These are phyloP conservation scores for Quercus alba DNA, from an alignment of 306 rosid species.

Conservation along the genomic window DNA sequence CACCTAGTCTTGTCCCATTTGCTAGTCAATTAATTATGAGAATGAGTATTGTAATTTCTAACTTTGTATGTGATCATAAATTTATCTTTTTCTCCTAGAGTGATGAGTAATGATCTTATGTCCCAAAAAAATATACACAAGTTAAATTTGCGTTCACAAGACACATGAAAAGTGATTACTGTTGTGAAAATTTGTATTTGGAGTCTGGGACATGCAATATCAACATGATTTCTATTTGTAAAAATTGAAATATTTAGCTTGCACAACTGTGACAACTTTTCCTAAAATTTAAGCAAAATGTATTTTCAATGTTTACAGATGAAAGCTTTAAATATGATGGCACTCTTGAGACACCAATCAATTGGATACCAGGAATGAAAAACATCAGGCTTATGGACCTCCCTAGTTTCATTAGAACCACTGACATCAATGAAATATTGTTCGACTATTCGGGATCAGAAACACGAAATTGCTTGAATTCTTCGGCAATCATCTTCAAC, in stretches of 20 bases:
- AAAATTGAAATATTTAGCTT: background rate
- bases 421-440: conserved; percentile 21
- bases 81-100: no score
- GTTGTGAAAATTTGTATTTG: no score
- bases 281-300: background rate
- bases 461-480: conserved; percentile 25
- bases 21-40: no score
- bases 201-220: background rate
- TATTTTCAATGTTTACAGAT: conserved; percentile 9
- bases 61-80: no score
- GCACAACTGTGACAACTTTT: no score
- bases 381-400: conserved; percentile 39
- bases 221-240: background rate
- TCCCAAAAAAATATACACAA: no score
- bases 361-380: conserved; percentile 42
- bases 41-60: no score
- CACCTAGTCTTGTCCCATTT: no score
- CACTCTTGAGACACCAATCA: conserved; percentile 24
- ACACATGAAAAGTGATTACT: no score
- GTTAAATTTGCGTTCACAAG: no score
- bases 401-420: conserved; percentile 34
- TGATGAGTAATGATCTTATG: no score
- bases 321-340: conserved; percentile 24
- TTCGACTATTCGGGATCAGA: conserved; percentile 35
- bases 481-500: conserved; percentile 38